A percentile compares a stretch with the other conserved stretches of the same genome.
Evolutionary conservation across 2,329 filamentous ascomycete species (phyloP).

Genomic region (Cucurbitaria berberidis): DNA sequence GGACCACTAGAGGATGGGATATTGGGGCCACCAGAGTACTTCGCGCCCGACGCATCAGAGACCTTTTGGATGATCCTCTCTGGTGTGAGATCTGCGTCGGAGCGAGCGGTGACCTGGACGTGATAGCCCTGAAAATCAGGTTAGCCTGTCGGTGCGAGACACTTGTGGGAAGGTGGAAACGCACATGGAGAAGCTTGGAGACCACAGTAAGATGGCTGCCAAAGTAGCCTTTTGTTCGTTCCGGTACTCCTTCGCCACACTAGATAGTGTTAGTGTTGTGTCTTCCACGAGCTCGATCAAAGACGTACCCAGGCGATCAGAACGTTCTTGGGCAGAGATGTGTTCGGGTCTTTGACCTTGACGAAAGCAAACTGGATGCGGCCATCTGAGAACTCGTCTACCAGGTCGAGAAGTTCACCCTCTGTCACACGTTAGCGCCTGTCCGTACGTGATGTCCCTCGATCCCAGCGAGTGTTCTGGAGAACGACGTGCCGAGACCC

Average conservation of each 20-base stretch:
- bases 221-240: slow-evolving; percentile 98
- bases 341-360: slow-evolving; percentile 96
- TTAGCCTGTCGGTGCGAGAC: slow-evolving; percentile 22
- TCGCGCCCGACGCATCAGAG: slow-evolving; percentile 89
- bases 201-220: slow-evolving; percentile 91
- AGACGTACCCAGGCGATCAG: slow-evolving; percentile 80
- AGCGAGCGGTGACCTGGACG: slow-evolving; percentile 94
- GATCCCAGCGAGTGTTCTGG: not conserved
- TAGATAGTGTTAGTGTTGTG: slow-evolving; percentile 32
- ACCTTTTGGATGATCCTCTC: slow-evolving; percentile 92
- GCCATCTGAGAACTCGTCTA: slow-evolving; percentile 96
- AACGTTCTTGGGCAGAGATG: slow-evolving; percentile 84
- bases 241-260: slow-evolving; percentile 98
- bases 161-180: slow-evolving; percentile 24
- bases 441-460: slow-evolving; percentile 1
- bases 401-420: slow-evolving; percentile 85
- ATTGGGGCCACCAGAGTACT: slow-evolving; percentile 77
- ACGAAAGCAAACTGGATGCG: slow-evolving; percentile 96
- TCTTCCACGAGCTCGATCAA: not conserved
- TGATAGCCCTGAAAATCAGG: slow-evolving; percentile 76
- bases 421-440: slow-evolving; percentile 60
- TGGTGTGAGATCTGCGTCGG: slow-evolving; percentile 84
- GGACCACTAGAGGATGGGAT: slow-evolving; percentile 63
- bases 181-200: slow-evolving; percentile 84
- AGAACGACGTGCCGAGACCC: slow-evolving; percentile 9